phyloP scores from a whole-genome alignment of 2,329 filamentous ascomycete species.

The Dactylella cylindrospora region DNA sequence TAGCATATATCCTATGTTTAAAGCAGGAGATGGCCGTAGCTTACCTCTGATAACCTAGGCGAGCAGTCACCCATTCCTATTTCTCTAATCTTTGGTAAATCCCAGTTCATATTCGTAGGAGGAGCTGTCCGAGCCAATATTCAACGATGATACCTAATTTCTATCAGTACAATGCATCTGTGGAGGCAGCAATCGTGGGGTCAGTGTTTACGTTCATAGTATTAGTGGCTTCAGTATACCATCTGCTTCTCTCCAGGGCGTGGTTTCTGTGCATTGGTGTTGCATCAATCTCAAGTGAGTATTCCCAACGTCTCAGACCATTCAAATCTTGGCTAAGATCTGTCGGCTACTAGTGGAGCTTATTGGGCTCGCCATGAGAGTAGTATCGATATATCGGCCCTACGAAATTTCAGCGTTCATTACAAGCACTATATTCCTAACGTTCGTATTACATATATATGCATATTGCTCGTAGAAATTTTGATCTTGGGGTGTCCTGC shows the following conservation, averaged over 20 bases:
- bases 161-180: constrained; percentile 11
- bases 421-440: constrained; percentile 9
- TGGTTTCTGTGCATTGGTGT: constrained; percentile 26
- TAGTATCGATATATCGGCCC: constrained; percentile 6
- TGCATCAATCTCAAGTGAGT: constrained; percentile 17
- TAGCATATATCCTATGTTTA: too few species aligned
- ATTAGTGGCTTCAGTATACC: constrained; percentile 8
- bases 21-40: too few species aligned
- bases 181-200: constrained; percentile 3
- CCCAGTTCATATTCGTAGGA: too few species aligned
- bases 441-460: neutral
- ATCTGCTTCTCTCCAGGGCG: constrained; percentile 5
- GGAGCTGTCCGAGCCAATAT: too few species aligned
- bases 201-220: constrained; percentile 5
- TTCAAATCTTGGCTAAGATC: too few species aligned
- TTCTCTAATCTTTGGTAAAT: too few species aligned
- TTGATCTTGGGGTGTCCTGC: too few species aligned
- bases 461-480: neutral
- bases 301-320: neutral
- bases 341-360: constrained; percentile 32
- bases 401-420: constrained; percentile 8
- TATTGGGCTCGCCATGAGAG: constrained; percentile 9
- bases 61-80: too few species aligned
- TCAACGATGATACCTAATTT: neutral
- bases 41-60: too few species aligned